phyloP scores from a whole-genome alignment of 495 filamentous ascomycete genomes.

The Cercophora sp. region DNA sequence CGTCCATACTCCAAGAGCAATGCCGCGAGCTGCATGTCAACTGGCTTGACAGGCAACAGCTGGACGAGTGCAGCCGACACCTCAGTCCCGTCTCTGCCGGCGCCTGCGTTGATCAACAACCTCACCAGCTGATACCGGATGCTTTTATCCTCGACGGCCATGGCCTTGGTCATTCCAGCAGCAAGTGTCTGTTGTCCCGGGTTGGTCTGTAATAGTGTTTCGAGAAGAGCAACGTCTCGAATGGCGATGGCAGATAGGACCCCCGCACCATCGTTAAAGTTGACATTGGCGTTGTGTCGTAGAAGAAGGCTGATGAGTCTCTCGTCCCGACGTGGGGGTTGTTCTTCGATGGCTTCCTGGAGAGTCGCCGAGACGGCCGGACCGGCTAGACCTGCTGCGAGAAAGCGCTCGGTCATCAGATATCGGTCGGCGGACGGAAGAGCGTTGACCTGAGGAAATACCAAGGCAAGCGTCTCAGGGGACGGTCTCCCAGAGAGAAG shows the following conservation, averaged over 20 bases:
- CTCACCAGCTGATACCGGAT: conserved; percentile 36
- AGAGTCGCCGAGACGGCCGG: conserved; percentile 34
- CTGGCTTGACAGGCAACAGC: conserved; percentile 28
- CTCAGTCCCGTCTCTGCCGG: conserved; percentile 28
- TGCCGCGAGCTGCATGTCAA: conserved; percentile 35
- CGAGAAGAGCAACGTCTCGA: conserved; percentile 33
- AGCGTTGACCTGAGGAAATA: conserved; percentile 34
- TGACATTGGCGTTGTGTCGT: conserved; percentile 40
- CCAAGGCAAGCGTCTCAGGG: conserved; percentile 31
- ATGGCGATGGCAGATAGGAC: conserved; percentile 39
- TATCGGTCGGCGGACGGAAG: conserved; percentile 34
- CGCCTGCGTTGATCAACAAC: conserved; percentile 36
- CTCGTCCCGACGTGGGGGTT: conserved; percentile 37
- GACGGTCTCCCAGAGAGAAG: conserved; percentile 39
- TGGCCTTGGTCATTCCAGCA: conserved; percentile 33
- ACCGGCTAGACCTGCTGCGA: conserved; percentile 35
- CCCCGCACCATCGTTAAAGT: conserved; percentile 41
- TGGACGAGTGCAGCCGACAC: conserved; percentile 34
- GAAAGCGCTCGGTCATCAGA: conserved; percentile 36
- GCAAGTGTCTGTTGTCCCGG: conserved; percentile 35
- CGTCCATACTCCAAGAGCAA: conserved; percentile 39
- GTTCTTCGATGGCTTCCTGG: conserved; percentile 40
- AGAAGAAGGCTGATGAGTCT: conserved; percentile 41
- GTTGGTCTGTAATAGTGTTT: conserved; percentile 33
- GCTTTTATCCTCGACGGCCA: conserved; percentile 29